Evolutionary conservation across 768 basidiomycete species (phyloP), one percentile per base, ranked within the genome.

Genomic region (Kwoniella sp.): DNA sequence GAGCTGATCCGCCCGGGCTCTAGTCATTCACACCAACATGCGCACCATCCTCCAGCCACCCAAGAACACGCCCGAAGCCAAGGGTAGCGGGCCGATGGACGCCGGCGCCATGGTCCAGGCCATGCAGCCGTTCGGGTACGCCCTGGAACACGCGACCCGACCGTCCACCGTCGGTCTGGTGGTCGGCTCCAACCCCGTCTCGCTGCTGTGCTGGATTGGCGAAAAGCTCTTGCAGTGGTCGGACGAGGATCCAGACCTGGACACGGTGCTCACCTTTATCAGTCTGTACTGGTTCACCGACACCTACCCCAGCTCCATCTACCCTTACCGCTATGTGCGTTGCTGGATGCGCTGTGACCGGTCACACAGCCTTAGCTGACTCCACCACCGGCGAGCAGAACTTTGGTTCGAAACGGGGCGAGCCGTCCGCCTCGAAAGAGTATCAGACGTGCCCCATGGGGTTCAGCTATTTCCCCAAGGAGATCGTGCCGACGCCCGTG

Each of bases 221-320:
- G 71, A 73, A 41, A 74, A 74, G 40, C 59, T 65, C 36, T 12
- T 63, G 14, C 56, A 57, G 6, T 72, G 67, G 66, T 52, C 64
- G 2, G 60, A 70, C 40, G 56, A 53, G 28, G 43, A 47, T 40
- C 62, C 58, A 7, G 20, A 49, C 4, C n/a, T 61, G 27, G 57
- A 59, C 12, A 60, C 57, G 10, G 62, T 71, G 40, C 56, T 73
- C 23, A 59, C 60, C 23, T 56, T 54, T 20, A 54, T 65, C 43
- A 59, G 69, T 22, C 46, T 73, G 1, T 73, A 66, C 36, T 71
- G 69, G 69, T 60, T 65, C 12, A 70, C 70, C 1, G 55, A 63
- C 10, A 67, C 65, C 17, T 65, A 61, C 50, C 56, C 69, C 12
- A 43, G 46, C 11, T 61, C 60, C n/a, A 65, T 73, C 29, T 73